Evolutionary conservation across 805 yeast genomes (phyloP), one percentile per base, ranked within the genome.

Genomic region (Pichia deserticola): DNA sequence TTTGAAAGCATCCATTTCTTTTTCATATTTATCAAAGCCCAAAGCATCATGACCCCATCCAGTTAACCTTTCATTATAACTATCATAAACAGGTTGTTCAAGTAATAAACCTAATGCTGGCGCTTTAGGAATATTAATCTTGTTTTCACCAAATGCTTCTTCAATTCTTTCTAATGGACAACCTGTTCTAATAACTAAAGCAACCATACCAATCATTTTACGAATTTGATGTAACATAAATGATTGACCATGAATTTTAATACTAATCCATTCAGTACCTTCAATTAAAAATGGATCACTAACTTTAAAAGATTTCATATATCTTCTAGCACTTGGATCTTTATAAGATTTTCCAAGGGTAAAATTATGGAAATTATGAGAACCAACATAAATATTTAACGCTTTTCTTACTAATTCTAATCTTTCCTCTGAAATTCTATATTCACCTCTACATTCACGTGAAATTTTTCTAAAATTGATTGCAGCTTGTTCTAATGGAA

Each of bases 221-320:
- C 99, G 82, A 62, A 93, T 93, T 74, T 92, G 99, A 69, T 92
- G 98, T 55, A 93, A 75, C 98, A 93, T 93, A 68, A 93, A 93
- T 4, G 97, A 88, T 70, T 93, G 99, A 7, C 99, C 99, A 66
- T 93, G 99, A 57, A 93, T 88, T 71, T 92, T 90, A 61, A 93
- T 84, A 2, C 96, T 87, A 2, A 88, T 77, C 99, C 99, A 93
- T 64, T 93, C 98, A 7, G 97, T 89, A 43, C 87, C 89, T 61
- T 90, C 87, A 57, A 92, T 90, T 46, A 89, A 84, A 65, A 89
- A 87, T 3, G 98, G 98, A 2, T 87, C 95, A 15, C 89, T 78
- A 0, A 89, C 96, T 0, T 77, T 74, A 44, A 92, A 75, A 20
- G 78, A 70, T 60, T 86, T 86, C 89, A 93, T 90, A 64, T 72